Base-by-base conservation (phyloP, 805 yeast species). In the Kazachstania viticola region DNA sequence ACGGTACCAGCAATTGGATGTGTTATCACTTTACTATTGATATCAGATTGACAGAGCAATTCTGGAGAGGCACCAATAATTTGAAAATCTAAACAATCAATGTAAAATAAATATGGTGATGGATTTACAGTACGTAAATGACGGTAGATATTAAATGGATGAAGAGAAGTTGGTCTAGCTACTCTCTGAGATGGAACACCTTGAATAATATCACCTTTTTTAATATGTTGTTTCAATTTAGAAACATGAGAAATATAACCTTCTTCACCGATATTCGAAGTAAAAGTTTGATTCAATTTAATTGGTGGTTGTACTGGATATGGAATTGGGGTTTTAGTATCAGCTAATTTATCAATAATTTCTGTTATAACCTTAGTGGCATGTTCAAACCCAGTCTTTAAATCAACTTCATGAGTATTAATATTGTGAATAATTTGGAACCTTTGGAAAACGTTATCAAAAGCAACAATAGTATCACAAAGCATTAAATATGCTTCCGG, bases 1-100 rank as follows among this genome's bases (percentile, higher is more conserved):
- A 91, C 79, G 3, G 98, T 91, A 32, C 99, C 99, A 1, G 99
- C 99, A 52, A 91, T 91, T 14, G 98, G 99, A 56, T 91, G 97
- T 3, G 96, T 91, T 32, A 88, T 68, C 14, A 91, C 73, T 45
- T 81, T 75, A 40, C 79, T 74, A 22, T 77, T 65, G 16, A 44
- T 39, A 44, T 85, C 95, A 5, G 84, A 65, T 56, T 84, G 82
- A 34, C 88, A 96, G 35, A 91, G 65, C 34, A 88, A 61, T 56
- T 91, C 98, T 2, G 99, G 99, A 9, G 95, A 84, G 0, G 99
- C 99, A 29, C 99, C 98, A 34, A 91, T 88, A 29, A 91, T 71
- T 56, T 87, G 95, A 65, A 88, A 91, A 45, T 84, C 95, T 36
- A 81, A 54, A 48, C 82, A 79, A 54, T 91, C 97, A 42, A 91